Evolutionary conservation across 2,329 filamentous ascomycete species (phyloP).

Genomic region (Paraphaeosphaeria sporulosa): DNA sequence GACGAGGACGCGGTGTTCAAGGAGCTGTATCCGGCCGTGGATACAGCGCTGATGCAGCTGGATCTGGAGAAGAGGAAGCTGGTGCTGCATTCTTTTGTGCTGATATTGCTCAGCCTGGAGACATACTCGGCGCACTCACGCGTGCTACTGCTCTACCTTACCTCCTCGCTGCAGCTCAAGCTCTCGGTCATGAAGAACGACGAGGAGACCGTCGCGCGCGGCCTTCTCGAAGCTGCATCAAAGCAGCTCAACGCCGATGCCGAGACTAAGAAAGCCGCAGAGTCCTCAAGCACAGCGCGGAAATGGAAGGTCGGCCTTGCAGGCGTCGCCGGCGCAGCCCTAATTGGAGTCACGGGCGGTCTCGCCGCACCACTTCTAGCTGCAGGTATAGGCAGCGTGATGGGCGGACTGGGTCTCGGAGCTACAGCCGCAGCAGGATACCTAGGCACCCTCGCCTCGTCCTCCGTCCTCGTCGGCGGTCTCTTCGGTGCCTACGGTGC

Average conservation of each 20-base stretch:
- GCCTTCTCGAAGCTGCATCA: slow-evolving; percentile 73
- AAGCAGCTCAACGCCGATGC: slow-evolving; percentile 78
- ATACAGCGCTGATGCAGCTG: slow-evolving; percentile 61
- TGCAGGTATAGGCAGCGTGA: slow-evolving; percentile 79
- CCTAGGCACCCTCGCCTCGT: slow-evolving; percentile 81
- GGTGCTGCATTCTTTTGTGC: slow-evolving; percentile 74
- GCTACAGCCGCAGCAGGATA: slow-evolving; percentile 78
- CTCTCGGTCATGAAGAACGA: slow-evolving; percentile 70
- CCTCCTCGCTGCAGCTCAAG: slow-evolving; percentile 75
- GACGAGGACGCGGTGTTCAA: slow-evolving; percentile 50
- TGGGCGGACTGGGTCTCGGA: slow-evolving; percentile 78
- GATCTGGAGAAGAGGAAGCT: slow-evolving; percentile 69
- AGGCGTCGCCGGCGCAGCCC: slow-evolving; percentile 83
- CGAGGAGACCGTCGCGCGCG: slow-evolving; percentile 77
- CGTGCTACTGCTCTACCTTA: slow-evolving; percentile 72
- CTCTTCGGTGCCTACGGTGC: slow-evolving; percentile 92
- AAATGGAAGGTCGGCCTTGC: slow-evolving; percentile 87
- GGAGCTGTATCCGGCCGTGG: slow-evolving; percentile 52
- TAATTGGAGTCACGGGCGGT: slow-evolving; percentile 83
- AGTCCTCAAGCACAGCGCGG: slow-evolving; percentile 69
- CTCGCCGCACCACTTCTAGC: slow-evolving; percentile 79
- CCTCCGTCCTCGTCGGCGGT: slow-evolving; percentile 78
- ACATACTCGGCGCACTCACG: slow-evolving; percentile 79
- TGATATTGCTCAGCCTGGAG: slow-evolving; percentile 78
- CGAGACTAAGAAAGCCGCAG: slow-evolving; percentile 75